These are phyloP conservation scores for Mycena kentingensis DNA, from an alignment of 768 basidiomycete genomes.

Conservation along the genomic window DNA sequence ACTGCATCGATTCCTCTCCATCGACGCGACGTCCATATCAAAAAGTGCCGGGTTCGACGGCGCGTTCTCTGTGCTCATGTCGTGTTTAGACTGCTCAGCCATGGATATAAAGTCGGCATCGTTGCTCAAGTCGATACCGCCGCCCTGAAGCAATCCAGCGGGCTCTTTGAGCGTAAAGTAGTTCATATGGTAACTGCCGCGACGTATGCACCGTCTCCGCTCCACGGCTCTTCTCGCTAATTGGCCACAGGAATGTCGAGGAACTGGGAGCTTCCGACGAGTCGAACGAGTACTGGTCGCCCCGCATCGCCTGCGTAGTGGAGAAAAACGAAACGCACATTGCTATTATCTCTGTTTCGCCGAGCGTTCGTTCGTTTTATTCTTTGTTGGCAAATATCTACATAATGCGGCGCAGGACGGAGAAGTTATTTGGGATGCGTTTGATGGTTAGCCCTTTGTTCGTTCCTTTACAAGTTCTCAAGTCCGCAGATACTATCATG, in stretches of 20 bases:
- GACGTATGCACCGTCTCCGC: conserved; percentile 57
- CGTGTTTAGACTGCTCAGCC: conserved; percentile 62
- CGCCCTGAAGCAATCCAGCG: conserved; percentile 77
- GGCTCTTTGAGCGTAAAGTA: conserved; percentile 72
- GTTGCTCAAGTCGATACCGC: conserved; percentile 85
- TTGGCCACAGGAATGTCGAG: conserved; percentile 72
- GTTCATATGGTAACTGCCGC: conserved; percentile 83
- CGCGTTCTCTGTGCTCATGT: conserved; percentile 1
- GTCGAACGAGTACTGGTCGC: conserved; percentile 54
- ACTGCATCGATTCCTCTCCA: conserved; percentile 75
- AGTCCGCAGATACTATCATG: conserved; percentile 82
- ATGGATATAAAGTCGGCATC: conserved; percentile 82
- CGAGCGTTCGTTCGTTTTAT: background rate
- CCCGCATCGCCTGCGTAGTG: conserved; percentile 73
- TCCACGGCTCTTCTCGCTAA: conserved; percentile 9
- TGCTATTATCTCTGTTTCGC: background rate
- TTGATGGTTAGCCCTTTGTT: conserved; percentile 57
- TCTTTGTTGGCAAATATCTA: background rate
- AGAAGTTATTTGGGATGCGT: conserved; percentile 92
- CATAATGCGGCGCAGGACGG: conserved; percentile 71
- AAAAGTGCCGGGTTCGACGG: conserved; percentile 55
- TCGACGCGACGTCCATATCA: conserved; percentile 69
- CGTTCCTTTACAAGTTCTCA: background rate
- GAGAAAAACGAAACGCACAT: conserved; percentile 32
- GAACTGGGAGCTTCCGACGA: conserved; percentile 70